Conservation (phyloP, 1,284 basidiomycete genomes). For the Irpex sp. region DNA sequence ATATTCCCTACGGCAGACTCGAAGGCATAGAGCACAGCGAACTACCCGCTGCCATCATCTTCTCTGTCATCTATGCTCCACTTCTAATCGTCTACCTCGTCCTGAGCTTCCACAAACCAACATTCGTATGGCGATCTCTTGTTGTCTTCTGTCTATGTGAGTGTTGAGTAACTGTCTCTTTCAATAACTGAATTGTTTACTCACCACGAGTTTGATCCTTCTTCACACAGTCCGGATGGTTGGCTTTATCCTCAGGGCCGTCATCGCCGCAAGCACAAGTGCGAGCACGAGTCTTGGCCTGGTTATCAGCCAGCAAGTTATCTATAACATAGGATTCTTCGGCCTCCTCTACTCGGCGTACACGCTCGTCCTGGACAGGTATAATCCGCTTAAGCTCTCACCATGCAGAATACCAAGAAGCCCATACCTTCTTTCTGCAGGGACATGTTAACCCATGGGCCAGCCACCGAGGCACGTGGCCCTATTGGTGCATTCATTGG, state of each 20-base stretch:
- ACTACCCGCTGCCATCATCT: slow-evolving; percentile 10
- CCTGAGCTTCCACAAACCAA: slow-evolving; percentile 1
- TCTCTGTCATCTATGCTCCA: slow-evolving; percentile 10
- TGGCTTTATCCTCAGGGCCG: slow-evolving; percentile 11
- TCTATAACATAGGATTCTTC: slow-evolving; percentile 14
- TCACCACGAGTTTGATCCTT: neutral
- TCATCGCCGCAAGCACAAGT: slow-evolving; percentile 5
- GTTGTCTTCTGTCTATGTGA: slow-evolving; percentile 11
- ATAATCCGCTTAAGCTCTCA: neutral
- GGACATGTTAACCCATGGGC: neutral
- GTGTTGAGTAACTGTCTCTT: neutral
- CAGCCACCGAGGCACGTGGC: neutral
- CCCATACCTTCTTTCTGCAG: neutral
- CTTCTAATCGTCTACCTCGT: slow-evolving; percentile 2
- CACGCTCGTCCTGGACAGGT: slow-evolving; percentile 12
- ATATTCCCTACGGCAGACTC: neutral
- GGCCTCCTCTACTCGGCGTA: slow-evolving; percentile 15
- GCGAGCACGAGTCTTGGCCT: slow-evolving; percentile 5
- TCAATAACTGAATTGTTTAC: neutral
- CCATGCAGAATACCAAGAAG: neutral
- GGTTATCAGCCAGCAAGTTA: slow-evolving; percentile 2
- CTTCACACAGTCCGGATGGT: slow-evolving; percentile 6
- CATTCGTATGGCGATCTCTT: slow-evolving; percentile 8
- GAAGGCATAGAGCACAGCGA: slow-evolving; percentile 10
- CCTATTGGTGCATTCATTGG: neutral